Percentiles rank a stretch among this genome's conserved stretches.
These are phyloP conservation scores for Hura crepitans DNA, from an alignment of 441 rosid species.

Conservation along the genomic window DNA sequence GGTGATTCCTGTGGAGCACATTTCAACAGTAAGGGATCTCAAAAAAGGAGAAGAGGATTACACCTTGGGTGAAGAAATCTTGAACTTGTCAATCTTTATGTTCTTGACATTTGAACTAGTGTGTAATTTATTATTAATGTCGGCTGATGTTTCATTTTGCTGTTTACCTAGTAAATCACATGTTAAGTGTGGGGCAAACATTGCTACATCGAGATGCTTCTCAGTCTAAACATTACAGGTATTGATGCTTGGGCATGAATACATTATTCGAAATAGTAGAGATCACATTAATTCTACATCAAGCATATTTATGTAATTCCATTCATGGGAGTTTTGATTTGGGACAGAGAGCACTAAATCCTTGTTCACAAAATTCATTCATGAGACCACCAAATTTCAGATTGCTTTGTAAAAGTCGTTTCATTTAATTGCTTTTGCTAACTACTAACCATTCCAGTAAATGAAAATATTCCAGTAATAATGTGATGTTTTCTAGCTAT, in stretches of 20 bases:
- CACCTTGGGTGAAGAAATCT: constrained; percentile 49
- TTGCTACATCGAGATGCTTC: constrained; percentile 61
- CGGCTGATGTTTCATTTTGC: not conserved
- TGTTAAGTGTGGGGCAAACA: constrained; percentile 72
- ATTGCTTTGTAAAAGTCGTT: not conserved
- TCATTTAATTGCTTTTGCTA: not conserved
- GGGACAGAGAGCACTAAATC: too few species aligned
- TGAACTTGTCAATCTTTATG: not conserved
- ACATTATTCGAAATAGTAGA: not conserved
- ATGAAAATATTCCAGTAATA: not conserved
- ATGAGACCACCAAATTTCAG: too few species aligned
- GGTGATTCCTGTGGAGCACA: constrained; percentile 75
- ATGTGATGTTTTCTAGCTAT: not conserved
- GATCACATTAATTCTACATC: not conserved
- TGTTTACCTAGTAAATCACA: constrained; percentile 51
- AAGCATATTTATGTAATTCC: not conserved
- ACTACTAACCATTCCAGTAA: not conserved
- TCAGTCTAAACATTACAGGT: constrained; percentile 51
- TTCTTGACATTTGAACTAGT: not conserved
- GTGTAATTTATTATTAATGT: not conserved
- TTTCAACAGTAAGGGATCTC: constrained; percentile 66
- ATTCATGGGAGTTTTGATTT: not conserved
- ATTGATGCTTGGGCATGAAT: constrained; percentile 15
- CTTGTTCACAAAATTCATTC: too few species aligned
- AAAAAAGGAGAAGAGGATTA: constrained; percentile 63